Evolutionary conservation across 345 rosid genomes (phyloP).

Genomic region (Bretschneidera sinensis): DNA sequence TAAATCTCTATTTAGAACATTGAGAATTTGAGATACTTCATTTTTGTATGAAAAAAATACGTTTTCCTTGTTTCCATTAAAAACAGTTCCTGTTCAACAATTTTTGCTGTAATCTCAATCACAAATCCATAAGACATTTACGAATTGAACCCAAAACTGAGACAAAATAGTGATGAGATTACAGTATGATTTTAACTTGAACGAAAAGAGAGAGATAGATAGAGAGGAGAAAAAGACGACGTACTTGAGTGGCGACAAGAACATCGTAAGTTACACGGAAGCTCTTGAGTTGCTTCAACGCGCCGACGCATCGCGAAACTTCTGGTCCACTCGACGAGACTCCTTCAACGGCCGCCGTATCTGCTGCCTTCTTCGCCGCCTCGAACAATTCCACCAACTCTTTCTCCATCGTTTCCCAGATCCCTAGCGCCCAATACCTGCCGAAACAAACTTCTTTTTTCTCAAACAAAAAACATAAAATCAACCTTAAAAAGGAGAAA

Average conservation of each 20-base stretch:
- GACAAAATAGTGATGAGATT: no score
- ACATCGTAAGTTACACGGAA: conserved; percentile 53
- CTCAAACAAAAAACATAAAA: no score
- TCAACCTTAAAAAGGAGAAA: no score
- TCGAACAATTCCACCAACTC: conserved; percentile 81
- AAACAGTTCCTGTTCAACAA: no score
- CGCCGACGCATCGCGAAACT: conserved; percentile 66
- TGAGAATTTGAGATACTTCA: no score
- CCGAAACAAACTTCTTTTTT: no score
- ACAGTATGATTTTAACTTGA: background rate
- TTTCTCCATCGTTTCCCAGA: conserved; percentile 47
- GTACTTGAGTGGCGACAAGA: conserved; percentile 74
- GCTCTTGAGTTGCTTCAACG: conserved; percentile 53
- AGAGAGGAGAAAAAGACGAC: no score
- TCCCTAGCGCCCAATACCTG: conserved; percentile 18
- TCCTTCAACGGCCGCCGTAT: conserved; percentile 50
- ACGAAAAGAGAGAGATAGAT: background rate
- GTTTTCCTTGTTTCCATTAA: no score
- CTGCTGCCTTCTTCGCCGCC: conserved; percentile 84
- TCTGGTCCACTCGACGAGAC: conserved; percentile 47
- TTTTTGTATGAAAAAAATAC: no score
- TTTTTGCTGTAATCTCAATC: no score
- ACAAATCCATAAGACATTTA: background rate
- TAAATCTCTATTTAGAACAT: no score
- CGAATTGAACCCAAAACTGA: background rate